A percentile compares a stretch with the other conserved stretches of the same genome.
phyloP scores from a whole-genome alignment of 176 grass and related monocot genomes.

The Elymus sibiricus region DNA sequence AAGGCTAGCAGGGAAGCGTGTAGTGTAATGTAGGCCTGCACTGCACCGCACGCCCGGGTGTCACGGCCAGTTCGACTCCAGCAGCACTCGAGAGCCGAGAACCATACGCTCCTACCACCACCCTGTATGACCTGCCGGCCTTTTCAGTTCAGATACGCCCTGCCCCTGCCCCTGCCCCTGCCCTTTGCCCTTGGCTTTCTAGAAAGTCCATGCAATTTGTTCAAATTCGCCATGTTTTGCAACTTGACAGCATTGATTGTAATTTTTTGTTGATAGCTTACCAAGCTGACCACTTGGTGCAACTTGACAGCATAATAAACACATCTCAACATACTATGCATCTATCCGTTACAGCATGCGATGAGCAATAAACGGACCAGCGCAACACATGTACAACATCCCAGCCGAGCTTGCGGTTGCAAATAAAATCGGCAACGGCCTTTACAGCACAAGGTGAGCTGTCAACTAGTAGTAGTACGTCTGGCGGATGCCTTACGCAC shows the following conservation, averaged over 20 bases:
- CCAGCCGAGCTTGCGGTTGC: neutral
- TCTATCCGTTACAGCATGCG: neutral
- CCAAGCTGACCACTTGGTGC: too few relatives aligned
- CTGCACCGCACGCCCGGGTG: neutral
- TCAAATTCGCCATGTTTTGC: neutral
- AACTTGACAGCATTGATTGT: neutral
- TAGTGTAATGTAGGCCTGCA: neutral
- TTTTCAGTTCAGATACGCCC: neutral
- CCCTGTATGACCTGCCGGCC: neutral
- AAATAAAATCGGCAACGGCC: neutral
- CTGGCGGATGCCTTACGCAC: neutral
- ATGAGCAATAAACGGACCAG: neutral
- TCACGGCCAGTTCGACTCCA: slow-evolving; percentile 7
- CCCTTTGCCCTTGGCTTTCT: neutral
- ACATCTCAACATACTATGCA: too few relatives aligned
- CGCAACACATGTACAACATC: neutral
- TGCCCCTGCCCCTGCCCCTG: too few relatives aligned
- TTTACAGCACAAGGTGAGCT: slow-evolving; percentile 4
- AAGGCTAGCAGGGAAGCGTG: neutral
- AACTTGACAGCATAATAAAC: neutral
- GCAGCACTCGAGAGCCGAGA: neutral
- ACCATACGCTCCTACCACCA: neutral
- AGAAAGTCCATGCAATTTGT: neutral
- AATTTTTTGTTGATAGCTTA: too few relatives aligned
- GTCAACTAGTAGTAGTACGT: neutral